Evolutionary conservation across 495 filamentous ascomycete species (phyloP), one percentile per base, ranked within the genome.

Genomic region (Penicillium chermesinum): DNA sequence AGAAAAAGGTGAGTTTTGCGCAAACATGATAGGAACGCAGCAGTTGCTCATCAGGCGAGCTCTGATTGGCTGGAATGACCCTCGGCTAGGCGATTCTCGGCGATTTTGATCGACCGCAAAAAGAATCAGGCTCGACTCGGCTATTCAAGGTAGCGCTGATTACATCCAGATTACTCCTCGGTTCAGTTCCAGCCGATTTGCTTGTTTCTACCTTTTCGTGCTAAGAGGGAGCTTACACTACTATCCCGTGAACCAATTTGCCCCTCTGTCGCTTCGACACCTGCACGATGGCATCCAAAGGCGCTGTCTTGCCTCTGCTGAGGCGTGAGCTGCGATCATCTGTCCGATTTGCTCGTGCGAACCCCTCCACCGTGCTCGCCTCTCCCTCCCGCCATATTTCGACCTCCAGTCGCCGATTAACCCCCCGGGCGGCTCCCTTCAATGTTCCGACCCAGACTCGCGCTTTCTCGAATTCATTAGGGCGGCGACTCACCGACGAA

Each of bases 391-490:
- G 37, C 33, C 55, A 58, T 16, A 41, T 65, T 12, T 51, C 58
- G 45, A 20, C 55, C 30, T 41, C 56, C 18, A 52, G 61, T 10
- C 52, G 57, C 33, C 57, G 53, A 3, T 27, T 62, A 9, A 20
- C 52, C 32, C 61, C 58, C 22, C 63, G 48, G 6, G 45, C 55
- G 7, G 37, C n/a, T n/a, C n/a, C 63, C 17, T 61, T 66, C 45
- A 46, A 56, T 16, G 41, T 48, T 10, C 49, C 44, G n/a, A 36
- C 30, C 19, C 69, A 72, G 48, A 64, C 49, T 33, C 73, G 65
- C 43, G 61, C 62, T 10, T 78, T 78, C 66, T 80, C 79, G 35
- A 68, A 75, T 41, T 73, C 75, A 48, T 54, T 71, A 36, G 61
- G 55, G 43, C 62, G 69, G 45, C 54, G 63, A 45, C 64, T 81